phyloP scores from a whole-genome alignment of 164 flowering plant species.

The Magnolia changhungtana region DNA sequence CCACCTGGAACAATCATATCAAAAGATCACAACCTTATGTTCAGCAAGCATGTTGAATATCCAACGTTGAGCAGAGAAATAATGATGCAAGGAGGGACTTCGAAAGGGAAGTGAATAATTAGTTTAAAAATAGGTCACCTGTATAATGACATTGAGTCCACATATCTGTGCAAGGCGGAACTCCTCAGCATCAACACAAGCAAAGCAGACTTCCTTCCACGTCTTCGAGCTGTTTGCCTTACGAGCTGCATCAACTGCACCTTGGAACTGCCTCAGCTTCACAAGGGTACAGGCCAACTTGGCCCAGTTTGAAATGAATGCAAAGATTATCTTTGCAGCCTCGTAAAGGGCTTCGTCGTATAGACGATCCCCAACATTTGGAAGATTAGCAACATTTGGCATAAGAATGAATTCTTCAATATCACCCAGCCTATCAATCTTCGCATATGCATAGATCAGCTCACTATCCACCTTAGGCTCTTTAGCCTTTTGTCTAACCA shows the following conservation, averaged over 20 bases:
- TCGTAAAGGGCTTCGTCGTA: constrained; percentile 91
- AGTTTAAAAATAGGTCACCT: constrained; percentile 28
- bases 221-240: constrained; percentile 98
- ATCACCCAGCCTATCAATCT: constrained; percentile 92
- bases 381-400: constrained; percentile 99
- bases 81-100: too few relatives aligned
- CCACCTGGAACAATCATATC: constrained; percentile 56
- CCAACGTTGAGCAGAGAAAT: background rate
- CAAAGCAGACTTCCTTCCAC: constrained; percentile 99
- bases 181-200: constrained; percentile 99
- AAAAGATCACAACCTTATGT: constrained; percentile 8
- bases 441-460: constrained; percentile 98
- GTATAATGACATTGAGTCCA: constrained; percentile 87
- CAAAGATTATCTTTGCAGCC: constrained; percentile 95
- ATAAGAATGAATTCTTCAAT: constrained; percentile 96
- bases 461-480: constrained; percentile 99
- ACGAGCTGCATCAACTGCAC: constrained; percentile 99
- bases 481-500: constrained; percentile 93
- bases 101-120: background rate
- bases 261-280: constrained; percentile 87
- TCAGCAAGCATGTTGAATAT: background rate
- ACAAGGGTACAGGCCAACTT: constrained; percentile 90
- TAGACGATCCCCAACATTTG: constrained; percentile 90
- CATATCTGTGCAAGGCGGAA: constrained; percentile 99
- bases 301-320: constrained; percentile 97